Evolutionary conservation across 2,329 filamentous ascomycete genomes (phyloP).

Genomic region (Colletotrichum euphorbiae): DNA sequence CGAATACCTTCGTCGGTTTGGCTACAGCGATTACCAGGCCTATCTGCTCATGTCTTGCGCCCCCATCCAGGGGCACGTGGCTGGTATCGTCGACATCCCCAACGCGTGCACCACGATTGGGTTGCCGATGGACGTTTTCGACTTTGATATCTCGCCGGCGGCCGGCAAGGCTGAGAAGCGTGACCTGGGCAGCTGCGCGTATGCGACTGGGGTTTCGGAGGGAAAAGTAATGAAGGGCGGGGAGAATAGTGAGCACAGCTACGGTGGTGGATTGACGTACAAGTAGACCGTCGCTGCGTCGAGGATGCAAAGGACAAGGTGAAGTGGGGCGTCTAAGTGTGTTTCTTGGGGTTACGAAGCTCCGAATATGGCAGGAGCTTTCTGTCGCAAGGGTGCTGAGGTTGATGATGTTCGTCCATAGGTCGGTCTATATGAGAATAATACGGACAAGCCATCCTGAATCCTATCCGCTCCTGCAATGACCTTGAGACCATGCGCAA

Average conservation of each 20-base stretch:
- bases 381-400: too few species aligned
- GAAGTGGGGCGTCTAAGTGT: slow-evolving; percentile 42
- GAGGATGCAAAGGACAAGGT: slow-evolving; percentile 42
- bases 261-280: slow-evolving; percentile 63
- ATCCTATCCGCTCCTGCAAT: too few species aligned
- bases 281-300: slow-evolving; percentile 49
- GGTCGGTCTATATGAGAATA: neutral
- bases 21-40: slow-evolving; percentile 79
- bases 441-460: neutral
- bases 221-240: slow-evolving; percentile 58
- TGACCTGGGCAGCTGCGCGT: slow-evolving; percentile 68
- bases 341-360: neutral
- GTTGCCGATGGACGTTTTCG: slow-evolving; percentile 92
- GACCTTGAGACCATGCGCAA: neutral
- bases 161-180: slow-evolving; percentile 59
- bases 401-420: neutral
- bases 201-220: slow-evolving; percentile 60
- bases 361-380: neutral
- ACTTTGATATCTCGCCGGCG: slow-evolving; percentile 85
- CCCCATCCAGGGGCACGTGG: slow-evolving; percentile 88
- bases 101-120: slow-evolving; percentile 92
- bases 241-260: slow-evolving; percentile 60
- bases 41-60: slow-evolving; percentile 89
- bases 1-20: slow-evolving; percentile 82
- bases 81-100: slow-evolving; percentile 90